Conservation (phyloP, 345 rosid genomes). For the Boechera divaricarpa region DNA sequence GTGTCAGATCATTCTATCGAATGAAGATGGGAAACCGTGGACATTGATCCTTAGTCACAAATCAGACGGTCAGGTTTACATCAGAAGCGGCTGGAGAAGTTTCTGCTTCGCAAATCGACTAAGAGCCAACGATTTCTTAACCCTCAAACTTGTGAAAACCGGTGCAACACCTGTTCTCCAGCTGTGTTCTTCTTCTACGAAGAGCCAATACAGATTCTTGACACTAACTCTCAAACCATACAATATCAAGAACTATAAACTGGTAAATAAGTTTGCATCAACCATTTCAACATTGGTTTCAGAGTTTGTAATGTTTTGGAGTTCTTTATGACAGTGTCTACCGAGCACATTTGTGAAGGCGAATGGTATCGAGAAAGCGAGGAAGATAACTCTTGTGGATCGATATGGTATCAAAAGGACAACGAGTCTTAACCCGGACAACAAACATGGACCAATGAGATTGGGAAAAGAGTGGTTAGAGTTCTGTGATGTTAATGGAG, state of each 20-base stretch:
- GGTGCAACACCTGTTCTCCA: slow-evolving; percentile 19
- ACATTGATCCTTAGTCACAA: neutral
- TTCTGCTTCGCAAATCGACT: slow-evolving; percentile 13
- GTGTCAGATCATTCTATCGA: slow-evolving; percentile 19
- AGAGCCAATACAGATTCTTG: slow-evolving; percentile 25
- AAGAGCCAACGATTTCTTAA: neutral
- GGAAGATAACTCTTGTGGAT: slow-evolving; percentile 28
- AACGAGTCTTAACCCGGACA: neutral
- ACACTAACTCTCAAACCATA: slow-evolving; percentile 18
- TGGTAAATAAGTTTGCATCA: slow-evolving; percentile 6
- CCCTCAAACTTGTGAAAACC: slow-evolving; percentile 4
- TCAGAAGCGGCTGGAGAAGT: slow-evolving; percentile 28
- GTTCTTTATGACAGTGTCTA: slow-evolving; percentile 22
- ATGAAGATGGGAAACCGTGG: slow-evolving; percentile 20
- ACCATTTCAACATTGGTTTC: neutral
- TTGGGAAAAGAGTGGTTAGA: slow-evolving; percentile 36
- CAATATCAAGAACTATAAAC: neutral
- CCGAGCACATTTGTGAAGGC: slow-evolving; percentile 3
- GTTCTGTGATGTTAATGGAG: slow-evolving; percentile 27
- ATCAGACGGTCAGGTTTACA: neutral
- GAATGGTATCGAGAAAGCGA: slow-evolving; percentile 1
- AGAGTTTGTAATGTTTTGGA: slow-evolving; percentile 5
- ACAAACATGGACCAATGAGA: slow-evolving; percentile 2
- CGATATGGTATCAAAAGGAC: neutral
- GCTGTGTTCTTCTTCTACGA: slow-evolving; percentile 5